Base-by-base conservation (phyloP, 2,329 filamentous ascomycete species). In the Penicillium sp. region DNA sequence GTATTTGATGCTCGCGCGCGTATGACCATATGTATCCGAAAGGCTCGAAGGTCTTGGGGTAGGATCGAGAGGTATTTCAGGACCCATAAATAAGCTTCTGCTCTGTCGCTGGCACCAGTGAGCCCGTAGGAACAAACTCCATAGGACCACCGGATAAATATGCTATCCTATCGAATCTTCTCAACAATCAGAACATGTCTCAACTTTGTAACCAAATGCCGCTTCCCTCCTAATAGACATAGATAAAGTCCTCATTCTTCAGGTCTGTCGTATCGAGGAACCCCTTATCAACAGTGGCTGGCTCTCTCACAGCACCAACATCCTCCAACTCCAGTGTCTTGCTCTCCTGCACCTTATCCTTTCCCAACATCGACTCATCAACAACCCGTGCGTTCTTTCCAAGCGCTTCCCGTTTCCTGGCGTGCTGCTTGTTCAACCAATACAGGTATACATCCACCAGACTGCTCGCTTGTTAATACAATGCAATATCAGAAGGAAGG, bases 331-430 rank as follows among this genome's bases (percentile, higher is more conserved):
- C 62, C 8, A 55, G 26, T 2, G 45, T 59, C 48, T 68, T 64
- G 8, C 54, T 56, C 6, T 53, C 51, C 45, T 64, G 56, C 11
- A 58, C 38, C 5, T 52, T 41, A 6, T 58, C 58, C 41, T 73
- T 75, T n/a, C 66, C 62, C 5, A 76, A 41, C 75, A 77, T 77
- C 17, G 73, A 76, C 63, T 76, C 70, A 35, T 77, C 75, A 11
- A 74, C 35, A 1, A 71, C 61, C 3, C 62, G 61, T 0, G 70
- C 73, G 0, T 67, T 71, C 47, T 76, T 77, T 1, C 75, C 75
- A 0, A 76, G 50, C 19, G 65, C 67, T 17, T 71, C 64, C 13
- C 75, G 67, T n/a, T 67, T 66, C 48, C 69, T 70, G 2, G 71
- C 71, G 26, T 77, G 73, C 7, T 67, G 68, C 51, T 63, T 69